These are phyloP conservation scores for Echites panduratus DNA, from an alignment of 257 asterid genomes.

Conservation along the genomic window DNA sequence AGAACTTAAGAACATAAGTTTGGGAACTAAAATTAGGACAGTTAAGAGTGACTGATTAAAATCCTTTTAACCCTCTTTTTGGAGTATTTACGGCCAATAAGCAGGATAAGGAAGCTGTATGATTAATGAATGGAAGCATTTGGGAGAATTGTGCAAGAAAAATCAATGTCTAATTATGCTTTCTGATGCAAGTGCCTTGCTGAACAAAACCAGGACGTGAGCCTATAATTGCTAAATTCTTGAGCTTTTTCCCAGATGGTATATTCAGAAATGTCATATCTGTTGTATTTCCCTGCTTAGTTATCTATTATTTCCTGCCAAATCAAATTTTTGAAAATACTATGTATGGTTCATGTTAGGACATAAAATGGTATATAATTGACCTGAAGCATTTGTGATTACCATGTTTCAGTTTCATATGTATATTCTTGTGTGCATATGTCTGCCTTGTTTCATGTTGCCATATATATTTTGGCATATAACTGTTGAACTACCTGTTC, in stretches of 20 bases:
- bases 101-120: not conserved
- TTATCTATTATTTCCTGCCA: no score
- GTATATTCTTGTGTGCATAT: not conserved
- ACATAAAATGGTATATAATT: no score
- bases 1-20: no score
- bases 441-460: not conserved
- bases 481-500: not conserved
- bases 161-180: not conserved
- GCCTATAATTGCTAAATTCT: not conserved
- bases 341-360: no score
- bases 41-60: no score
- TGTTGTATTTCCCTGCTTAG: not conserved
- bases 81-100: not conserved
- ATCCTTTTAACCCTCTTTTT: no score
- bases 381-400: no score
- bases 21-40: not conserved
- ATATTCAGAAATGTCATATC: not conserved
- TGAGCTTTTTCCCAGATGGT: not conserved
- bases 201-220: not conserved
- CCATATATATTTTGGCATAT: not conserved
- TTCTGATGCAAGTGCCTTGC: not conserved
- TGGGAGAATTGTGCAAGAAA: not conserved
- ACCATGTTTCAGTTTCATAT: no score
- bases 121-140: not conserved
- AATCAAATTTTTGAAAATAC: no score